A percentile compares a stretch with the other conserved stretches of the same genome.
Evolutionary conservation across 2,329 filamentous ascomycete genomes (phyloP).

Genomic region (Graphium sp.): DNA sequence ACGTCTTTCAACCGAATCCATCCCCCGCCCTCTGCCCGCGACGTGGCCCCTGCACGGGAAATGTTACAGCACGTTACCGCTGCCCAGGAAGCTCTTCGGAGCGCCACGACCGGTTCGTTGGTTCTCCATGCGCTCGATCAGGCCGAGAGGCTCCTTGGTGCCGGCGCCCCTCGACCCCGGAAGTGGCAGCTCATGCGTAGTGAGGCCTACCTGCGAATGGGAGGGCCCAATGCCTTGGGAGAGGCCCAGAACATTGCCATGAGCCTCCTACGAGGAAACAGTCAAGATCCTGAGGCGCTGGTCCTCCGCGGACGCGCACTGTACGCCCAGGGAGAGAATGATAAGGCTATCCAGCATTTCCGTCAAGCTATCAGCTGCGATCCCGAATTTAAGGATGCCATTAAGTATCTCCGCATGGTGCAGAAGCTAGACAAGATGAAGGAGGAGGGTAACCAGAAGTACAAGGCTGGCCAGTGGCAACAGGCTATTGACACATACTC

Average conservation of each 20-base stretch:
- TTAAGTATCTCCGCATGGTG: slow-evolving; percentile 77
- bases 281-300: slow-evolving; percentile 82
- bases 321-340: slow-evolving; percentile 85
- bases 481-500: slow-evolving; percentile 74
- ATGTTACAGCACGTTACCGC: slow-evolving; percentile 73
- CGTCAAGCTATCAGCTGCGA: slow-evolving; percentile 79
- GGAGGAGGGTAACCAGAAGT: slow-evolving; percentile 79
- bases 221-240: slow-evolving; percentile 70
- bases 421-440: slow-evolving; percentile 89
- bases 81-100: slow-evolving; percentile 59
- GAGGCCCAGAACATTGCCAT: slow-evolving; percentile 91
- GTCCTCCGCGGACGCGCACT: slow-evolving; percentile 76
- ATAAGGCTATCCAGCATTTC: slow-evolving; percentile 87
- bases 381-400: slow-evolving; percentile 75
- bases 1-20: slow-evolving; percentile 67
- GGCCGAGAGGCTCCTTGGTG: slow-evolving; percentile 65
- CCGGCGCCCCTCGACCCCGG: slow-evolving; percentile 61
- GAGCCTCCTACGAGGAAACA: slow-evolving; percentile 69
- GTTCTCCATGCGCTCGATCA: slow-evolving; percentile 81
- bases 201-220: slow-evolving; percentile 86
- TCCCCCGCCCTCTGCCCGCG: slow-evolving; percentile 67
- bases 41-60: slow-evolving; percentile 63
- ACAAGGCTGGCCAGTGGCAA: slow-evolving; percentile 70
- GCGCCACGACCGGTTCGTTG: slow-evolving; percentile 75
- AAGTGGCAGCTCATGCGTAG: slow-evolving; percentile 91